Evolutionary conservation across 1,284 basidiomycete genomes (phyloP), one percentile per base, ranked within the genome.

Genomic region (Cutaneotrichosporon sp.): DNA sequence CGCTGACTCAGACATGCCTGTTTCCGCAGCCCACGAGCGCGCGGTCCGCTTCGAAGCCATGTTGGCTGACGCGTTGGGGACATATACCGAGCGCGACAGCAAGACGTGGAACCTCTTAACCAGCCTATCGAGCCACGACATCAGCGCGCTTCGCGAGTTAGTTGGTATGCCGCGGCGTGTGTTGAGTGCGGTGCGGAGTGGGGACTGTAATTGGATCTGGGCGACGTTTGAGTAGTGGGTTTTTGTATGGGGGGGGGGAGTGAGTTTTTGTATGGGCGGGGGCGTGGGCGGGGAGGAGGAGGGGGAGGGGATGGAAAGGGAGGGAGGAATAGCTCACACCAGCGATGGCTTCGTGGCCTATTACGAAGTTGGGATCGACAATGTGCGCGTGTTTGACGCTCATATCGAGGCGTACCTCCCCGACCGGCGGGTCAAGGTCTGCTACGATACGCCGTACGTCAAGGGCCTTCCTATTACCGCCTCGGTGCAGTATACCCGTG

Each of bases 361-460:
- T 62, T 79, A 75, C 65, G 78, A 78, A 69, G 56, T 58, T 18
- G 77, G 72, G 0, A 79, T 81, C 30, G 80, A 81, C 65, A 56
- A 77, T 11, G 80, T 82, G 1, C 76, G 74, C 14, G 64, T 77
- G 2, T 83, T 83, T 64, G 82, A 83, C 60, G 78, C 80, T 2
- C 78, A 79, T 61, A 75, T 83, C 64, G 82, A 83, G 65, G 78
- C 82, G 11, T 78, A 77, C 61, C 79, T 78, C 10, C 72, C 74
- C 32, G 75, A 80, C 46, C 75, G 80, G 55, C 67, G 81, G 9
- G 68, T 83, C 59, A 78, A 80, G 58, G 76, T 83, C 36, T 71
- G 74, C 16, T 81, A 79, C 64, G 79, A 82, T 63, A 80, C 80
- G 75, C 80, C 81, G 18, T 82, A 78, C 70, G 76, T 82, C 65